Evolutionary conservation across 2,329 filamentous ascomycete species (phyloP).

Genomic region (Sporothrix curviconia): DNA sequence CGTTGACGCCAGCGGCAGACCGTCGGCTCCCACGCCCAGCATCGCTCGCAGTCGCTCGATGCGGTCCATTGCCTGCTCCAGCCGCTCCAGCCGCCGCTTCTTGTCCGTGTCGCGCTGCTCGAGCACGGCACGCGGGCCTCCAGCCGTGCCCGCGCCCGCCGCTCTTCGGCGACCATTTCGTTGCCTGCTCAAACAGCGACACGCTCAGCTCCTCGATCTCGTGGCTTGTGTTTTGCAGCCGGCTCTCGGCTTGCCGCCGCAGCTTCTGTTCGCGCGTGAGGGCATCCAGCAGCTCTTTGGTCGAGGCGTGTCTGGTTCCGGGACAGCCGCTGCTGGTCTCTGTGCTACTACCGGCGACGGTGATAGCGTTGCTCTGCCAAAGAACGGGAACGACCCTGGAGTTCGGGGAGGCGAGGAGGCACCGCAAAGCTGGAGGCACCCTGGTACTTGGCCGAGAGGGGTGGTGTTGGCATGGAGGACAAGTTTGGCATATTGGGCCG

Average conservation of each 20-base stretch:
- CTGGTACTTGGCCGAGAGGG: constrained; percentile 10
- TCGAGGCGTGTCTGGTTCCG: constrained; percentile 18
- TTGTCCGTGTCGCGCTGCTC: constrained; percentile 67
- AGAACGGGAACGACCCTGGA: constrained; percentile 11
- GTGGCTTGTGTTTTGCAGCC: constrained; percentile 56
- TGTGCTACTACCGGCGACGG: constrained; percentile 14
- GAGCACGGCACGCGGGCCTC: constrained; percentile 63
- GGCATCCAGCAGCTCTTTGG: constrained; percentile 53
- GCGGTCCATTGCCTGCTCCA: constrained; percentile 64
- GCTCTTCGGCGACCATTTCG: constrained; percentile 76
- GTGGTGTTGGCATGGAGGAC: constrained; percentile 9
- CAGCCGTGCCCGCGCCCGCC: constrained; percentile 61
- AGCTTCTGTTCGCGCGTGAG: constrained; percentile 61
- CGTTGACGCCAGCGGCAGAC: too few relatives aligned
- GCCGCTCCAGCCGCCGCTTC: constrained; percentile 56
- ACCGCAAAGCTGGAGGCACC: constrained; percentile 18
- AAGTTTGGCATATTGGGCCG: constrained; percentile 1
- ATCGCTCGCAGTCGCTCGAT: constrained; percentile 65
- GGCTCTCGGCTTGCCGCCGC: constrained; percentile 62
- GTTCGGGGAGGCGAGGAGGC: constrained; percentile 15
- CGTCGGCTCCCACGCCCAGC: constrained; percentile 31
- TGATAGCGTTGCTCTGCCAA: constrained; percentile 3
- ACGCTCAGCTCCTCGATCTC: constrained; percentile 76
- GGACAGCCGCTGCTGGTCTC: background rate
- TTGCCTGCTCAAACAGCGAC: constrained; percentile 73